Evolutionary conservation across 2,329 filamentous ascomycete genomes (phyloP), one percentile per base, ranked within the genome.

Genomic region (Fusarium pseudoanthophilum): DNA sequence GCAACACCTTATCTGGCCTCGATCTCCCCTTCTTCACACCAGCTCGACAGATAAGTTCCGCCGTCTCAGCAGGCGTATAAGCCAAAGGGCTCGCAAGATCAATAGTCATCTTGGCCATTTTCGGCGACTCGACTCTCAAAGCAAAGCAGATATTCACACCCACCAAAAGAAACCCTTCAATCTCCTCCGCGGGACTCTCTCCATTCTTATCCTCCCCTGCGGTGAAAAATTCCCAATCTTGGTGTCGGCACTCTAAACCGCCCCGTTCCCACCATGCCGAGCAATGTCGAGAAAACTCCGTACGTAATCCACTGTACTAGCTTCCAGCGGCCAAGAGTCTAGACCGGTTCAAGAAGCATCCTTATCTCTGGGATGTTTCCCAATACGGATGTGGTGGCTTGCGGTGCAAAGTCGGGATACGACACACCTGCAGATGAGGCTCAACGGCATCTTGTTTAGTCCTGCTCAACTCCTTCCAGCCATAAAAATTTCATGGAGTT

Each of bases 1-100:
- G 6, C 7, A 77, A 59, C 11, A 77, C 59, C 51, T 77, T 77
- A 6, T 77, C 75, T 1, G 71, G 66, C 1, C 75, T 71, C 28
- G 63, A 60, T 37, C 76, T 51, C 28, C 75, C 75, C 14, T 75
- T 77, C 24, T 65, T 77, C 4, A 77, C 68, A 26, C 75, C 75
- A 11, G 57, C 63, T 10, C 71, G 67, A 14, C 68, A 76, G 8
- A 77, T 67, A 2, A 77, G 73, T 52, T 77, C 73, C 24, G 72
- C 65, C n/a, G 75, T 76, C 56, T 77, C 73, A 4, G 75, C 73
- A 2, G 75, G 75, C 21, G 75, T 73, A 36, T 74, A 77, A 5
- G 73, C 75, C 51, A 62, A 37, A 10, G 66, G 43, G 11, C 60
- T 66, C 5, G 53, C 43, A 18, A 30, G 30, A 13, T 70, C 67